Percentiles rank a stretch among this genome's conserved stretches.
These are phyloP conservation scores for Alternaria alternata DNA, from an alignment of 2,329 filamentous ascomycete genomes.

Conservation along the genomic window DNA sequence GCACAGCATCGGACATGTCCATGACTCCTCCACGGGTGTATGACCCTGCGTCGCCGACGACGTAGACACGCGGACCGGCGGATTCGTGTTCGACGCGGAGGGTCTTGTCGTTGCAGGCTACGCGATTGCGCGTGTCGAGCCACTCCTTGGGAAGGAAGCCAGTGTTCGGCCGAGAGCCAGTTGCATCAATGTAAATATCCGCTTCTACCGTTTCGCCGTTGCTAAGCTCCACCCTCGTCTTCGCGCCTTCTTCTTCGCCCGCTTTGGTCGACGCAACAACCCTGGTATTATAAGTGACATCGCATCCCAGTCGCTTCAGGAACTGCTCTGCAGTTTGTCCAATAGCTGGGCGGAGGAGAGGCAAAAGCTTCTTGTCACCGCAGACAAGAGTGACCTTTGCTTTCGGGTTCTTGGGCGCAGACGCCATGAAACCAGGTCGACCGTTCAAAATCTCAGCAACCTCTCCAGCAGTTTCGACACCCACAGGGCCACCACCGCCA, in stretches of 20 bases:
- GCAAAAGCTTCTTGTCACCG: slow-evolving; percentile 55
- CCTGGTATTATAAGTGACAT: slow-evolving; percentile 53
- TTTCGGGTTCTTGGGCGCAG: slow-evolving; percentile 50
- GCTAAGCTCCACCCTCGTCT: slow-evolving; percentile 52
- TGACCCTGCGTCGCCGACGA: slow-evolving; percentile 58
- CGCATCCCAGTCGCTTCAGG: slow-evolving; percentile 58
- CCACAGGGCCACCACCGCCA: slow-evolving; percentile 60
- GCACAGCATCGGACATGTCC: slow-evolving; percentile 52
- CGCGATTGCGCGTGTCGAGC: slow-evolving; percentile 59
- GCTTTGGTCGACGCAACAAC: slow-evolving; percentile 41
- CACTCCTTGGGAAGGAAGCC: slow-evolving; percentile 61
- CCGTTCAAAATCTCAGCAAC: slow-evolving; percentile 55
- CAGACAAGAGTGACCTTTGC: slow-evolving; percentile 57
- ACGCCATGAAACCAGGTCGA: slow-evolving; percentile 46
- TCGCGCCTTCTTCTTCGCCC: slow-evolving; percentile 49
- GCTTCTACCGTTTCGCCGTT: slow-evolving; percentile 59
- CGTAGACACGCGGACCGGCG: slow-evolving; percentile 56
- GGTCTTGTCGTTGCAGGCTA: slow-evolving; percentile 58
- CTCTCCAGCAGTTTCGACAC: slow-evolving; percentile 61
- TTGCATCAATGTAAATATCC: slow-evolving; percentile 64
- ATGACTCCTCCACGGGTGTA: slow-evolving; percentile 57
- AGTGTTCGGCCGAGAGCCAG: slow-evolving; percentile 62
- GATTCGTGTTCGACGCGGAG: slow-evolving; percentile 56
- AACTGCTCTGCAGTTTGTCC: slow-evolving; percentile 57
- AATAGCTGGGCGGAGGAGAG: slow-evolving; percentile 54